These are phyloP conservation scores for Capsicum rhomboideum DNA, from an alignment of 257 asterid species.

Conservation along the genomic window DNA sequence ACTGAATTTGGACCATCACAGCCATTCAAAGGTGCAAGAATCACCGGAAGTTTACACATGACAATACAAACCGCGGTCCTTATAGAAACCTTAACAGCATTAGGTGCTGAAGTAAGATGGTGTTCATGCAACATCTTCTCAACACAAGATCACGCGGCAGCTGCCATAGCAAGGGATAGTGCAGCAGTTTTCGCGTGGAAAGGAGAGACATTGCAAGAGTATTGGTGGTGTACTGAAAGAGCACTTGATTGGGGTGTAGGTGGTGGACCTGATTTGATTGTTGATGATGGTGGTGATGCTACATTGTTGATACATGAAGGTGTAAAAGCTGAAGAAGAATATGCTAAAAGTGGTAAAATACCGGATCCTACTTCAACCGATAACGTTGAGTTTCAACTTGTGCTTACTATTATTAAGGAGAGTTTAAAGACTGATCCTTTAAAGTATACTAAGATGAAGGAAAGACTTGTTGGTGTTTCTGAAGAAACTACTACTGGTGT, in stretches of 20 bases:
- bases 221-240: constrained; percentile 97
- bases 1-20: constrained; percentile 63
- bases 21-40: constrained; percentile 72
- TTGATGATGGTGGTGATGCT: constrained; percentile 87
- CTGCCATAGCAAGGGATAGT: constrained; percentile 79
- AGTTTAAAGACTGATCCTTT: constrained; percentile 60
- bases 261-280: constrained; percentile 81
- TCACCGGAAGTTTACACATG: constrained; percentile 84
- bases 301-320: constrained; percentile 83
- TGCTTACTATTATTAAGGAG: constrained; percentile 56
- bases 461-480: constrained; percentile 76
- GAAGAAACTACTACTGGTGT: constrained; percentile 95
- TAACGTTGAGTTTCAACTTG: constrained; percentile 74
- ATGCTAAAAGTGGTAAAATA: constrained; percentile 35
- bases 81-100: constrained; percentile 65
- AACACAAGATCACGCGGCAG: constrained; percentile 86
- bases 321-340: constrained; percentile 83
- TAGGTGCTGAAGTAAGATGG: constrained; percentile 88
- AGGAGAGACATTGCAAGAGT: constrained; percentile 59
- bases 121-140: constrained; percentile 90
- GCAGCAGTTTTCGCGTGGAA: constrained; percentile 93
- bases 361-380: constrained; percentile 74
- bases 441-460: constrained; percentile 69
- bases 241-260: constrained; percentile 84
- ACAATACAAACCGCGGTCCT: constrained; percentile 80